Conservation (phyloP, 2,329 filamentous ascomycete genomes). For the Trichoderma hamatum region DNA sequence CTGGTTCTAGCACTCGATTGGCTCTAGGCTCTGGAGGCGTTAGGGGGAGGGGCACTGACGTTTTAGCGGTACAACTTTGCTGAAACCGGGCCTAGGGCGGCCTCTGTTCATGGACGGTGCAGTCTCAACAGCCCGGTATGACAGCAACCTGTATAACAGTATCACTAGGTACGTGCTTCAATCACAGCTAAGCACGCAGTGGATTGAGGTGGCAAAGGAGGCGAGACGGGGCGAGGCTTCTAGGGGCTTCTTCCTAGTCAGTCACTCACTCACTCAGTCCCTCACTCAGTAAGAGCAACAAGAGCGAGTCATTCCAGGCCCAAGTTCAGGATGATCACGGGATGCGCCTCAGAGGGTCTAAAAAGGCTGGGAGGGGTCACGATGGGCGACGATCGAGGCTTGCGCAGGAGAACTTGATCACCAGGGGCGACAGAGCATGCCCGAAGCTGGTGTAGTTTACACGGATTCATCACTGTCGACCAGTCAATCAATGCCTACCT, state of each 20-base stretch:
- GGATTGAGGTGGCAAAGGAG: background rate
- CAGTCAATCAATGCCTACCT: background rate
- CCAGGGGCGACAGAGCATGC: background rate
- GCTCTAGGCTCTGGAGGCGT: background rate
- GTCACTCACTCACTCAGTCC: background rate
- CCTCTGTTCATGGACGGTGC: too few species aligned
- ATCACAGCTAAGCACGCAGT: background rate
- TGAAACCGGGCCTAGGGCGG: background rate
- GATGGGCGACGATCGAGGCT: constrained; percentile 26
- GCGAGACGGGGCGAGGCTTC: constrained; percentile 3
- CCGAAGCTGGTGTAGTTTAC: background rate
- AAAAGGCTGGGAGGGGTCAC: constrained; percentile 13
- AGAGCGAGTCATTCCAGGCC: background rate
- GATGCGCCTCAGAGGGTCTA: background rate
- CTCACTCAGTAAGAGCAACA: background rate
- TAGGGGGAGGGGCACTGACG: background rate
- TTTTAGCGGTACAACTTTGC: background rate
- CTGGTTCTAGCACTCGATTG: background rate
- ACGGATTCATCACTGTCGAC: background rate
- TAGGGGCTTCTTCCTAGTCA: background rate
- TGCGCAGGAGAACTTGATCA: constrained; percentile 26
- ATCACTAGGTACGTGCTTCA: background rate
- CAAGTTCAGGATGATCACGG: constrained; percentile 12
- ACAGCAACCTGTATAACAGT: background rate
- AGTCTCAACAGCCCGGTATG: background rate